These are phyloP conservation scores for Cymbopogon citratus DNA, from an alignment of 176 grass and related monocot species.

Conservation along the genomic window DNA sequence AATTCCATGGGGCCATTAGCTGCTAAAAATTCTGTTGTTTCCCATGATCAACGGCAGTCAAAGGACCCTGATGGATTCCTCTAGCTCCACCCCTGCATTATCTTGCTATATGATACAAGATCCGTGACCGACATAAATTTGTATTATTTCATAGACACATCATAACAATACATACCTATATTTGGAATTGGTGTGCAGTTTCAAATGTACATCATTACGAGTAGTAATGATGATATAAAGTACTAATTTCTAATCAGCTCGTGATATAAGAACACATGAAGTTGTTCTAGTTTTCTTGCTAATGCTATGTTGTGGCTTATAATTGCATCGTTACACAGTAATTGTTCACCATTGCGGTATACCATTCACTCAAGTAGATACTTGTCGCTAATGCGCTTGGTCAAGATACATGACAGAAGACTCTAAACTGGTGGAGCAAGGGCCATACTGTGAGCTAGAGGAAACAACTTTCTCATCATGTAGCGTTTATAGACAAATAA, in stretches of 20 bases:
- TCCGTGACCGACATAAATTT: neutral
- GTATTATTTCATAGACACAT: neutral
- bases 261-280: neutral
- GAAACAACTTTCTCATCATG: constrained; percentile 12
- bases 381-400: neutral
- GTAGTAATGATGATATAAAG: neutral
- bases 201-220: neutral
- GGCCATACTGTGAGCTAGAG: constrained; percentile 4
- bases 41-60: neutral
- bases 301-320: neutral
- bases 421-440: constrained; percentile 8
- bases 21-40: neutral
- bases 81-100: neutral
- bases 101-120: neutral
- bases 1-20: neutral
- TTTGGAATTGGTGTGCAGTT: neutral
- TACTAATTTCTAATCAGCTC: neutral
- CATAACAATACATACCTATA: neutral
- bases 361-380: neutral
- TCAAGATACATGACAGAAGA: constrained; percentile 5
- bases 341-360: neutral
- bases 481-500: neutral
- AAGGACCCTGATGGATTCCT: neutral
- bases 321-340: neutral
- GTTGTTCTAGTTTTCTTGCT: neutral